Percentiles rank a stretch among this genome's conserved stretches.
phyloP scores from a whole-genome alignment of 108 stramenopile genomes.

The Fistulifera pelliculosa region DNA sequence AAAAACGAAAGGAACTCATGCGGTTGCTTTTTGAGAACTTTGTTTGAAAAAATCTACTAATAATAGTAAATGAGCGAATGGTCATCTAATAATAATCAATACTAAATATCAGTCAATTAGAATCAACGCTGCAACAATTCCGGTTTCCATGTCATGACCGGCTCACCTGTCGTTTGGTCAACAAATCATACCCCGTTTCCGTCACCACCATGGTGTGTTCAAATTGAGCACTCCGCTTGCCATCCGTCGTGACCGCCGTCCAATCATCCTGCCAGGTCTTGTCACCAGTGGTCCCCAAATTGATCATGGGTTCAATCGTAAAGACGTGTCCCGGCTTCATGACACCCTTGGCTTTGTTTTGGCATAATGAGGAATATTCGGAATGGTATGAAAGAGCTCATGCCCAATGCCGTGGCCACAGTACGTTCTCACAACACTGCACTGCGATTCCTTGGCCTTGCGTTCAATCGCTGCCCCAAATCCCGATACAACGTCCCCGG shows the following conservation, averaged over 20 bases:
- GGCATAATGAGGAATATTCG: constrained; percentile 63
- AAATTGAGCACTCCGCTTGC: constrained; percentile 90
- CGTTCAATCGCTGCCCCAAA: constrained; percentile 88
- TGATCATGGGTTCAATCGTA: constrained; percentile 99
- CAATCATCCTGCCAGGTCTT: constrained; percentile 89
- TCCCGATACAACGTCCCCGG: constrained; percentile 55
- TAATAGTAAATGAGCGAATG: too few species aligned
- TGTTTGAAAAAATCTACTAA: too few species aligned
- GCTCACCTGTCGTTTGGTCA: constrained; percentile 89
- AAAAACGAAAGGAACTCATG: too few species aligned
- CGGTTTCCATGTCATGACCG: constrained; percentile 82
- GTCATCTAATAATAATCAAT: too few species aligned
- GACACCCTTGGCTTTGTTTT: too few species aligned
- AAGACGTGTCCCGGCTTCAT: constrained; percentile 92
- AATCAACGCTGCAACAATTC: constrained; percentile 50
- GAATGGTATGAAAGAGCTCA: constrained; percentile 88
- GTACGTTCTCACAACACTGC: constrained; percentile 78
- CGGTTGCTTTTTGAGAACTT: too few species aligned
- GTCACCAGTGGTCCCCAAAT: constrained; percentile 61
- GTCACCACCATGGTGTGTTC: constrained; percentile 97
- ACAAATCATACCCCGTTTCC: constrained; percentile 83
- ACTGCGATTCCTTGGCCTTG: constrained; percentile 71
- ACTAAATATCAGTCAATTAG: too few species aligned
- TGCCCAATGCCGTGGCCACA: constrained; percentile 94
- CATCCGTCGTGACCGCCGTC: constrained; percentile 93